Evolutionary conservation across 495 filamentous ascomycete species (phyloP).

Genomic region (Podospora pseudoanserina): DNA sequence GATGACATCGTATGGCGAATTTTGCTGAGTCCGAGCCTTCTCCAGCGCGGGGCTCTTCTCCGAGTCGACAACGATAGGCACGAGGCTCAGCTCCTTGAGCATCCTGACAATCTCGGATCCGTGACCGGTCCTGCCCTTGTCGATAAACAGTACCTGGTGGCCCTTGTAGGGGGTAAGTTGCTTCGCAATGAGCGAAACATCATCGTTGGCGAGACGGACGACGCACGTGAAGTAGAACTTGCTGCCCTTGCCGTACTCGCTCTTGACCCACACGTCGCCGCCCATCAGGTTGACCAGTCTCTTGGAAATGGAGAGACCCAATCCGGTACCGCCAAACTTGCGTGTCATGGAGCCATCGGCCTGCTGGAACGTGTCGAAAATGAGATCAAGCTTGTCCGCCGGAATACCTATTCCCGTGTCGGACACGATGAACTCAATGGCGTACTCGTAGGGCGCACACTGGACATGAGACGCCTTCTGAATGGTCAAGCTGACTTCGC

Average conservation of each 20-base stretch:
- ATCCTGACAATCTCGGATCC: conserved; percentile 73
- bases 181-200: conserved; percentile 73
- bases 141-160: conserved; percentile 93
- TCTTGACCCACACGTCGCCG: conserved; percentile 95
- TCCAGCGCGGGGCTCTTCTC: conserved; percentile 50
- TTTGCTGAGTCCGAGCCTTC: conserved; percentile 50
- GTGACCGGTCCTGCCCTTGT: conserved; percentile 80
- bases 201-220: conserved; percentile 79
- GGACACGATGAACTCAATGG: conserved; percentile 93
- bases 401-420: conserved; percentile 98
- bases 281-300: conserved; percentile 95
- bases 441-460: conserved; percentile 70
- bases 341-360: conserved; percentile 96
- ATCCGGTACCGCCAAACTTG: conserved; percentile 93
- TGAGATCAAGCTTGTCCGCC: conserved; percentile 91
- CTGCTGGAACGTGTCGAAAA: conserved; percentile 99
- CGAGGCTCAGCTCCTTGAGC: conserved; percentile 73
- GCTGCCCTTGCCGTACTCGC: conserved; percentile 87
- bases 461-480: conserved; percentile 61
- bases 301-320: conserved; percentile 95
- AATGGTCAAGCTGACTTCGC: conserved; percentile 93
- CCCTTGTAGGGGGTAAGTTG: conserved; percentile 85
- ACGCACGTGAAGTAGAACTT: conserved; percentile 97
- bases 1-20: conserved; percentile 84
- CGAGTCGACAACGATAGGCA: conserved; percentile 75